Base-by-base conservation (phyloP, 2,329 filamentous ascomycete genomes). In the Apiospora koreana region DNA sequence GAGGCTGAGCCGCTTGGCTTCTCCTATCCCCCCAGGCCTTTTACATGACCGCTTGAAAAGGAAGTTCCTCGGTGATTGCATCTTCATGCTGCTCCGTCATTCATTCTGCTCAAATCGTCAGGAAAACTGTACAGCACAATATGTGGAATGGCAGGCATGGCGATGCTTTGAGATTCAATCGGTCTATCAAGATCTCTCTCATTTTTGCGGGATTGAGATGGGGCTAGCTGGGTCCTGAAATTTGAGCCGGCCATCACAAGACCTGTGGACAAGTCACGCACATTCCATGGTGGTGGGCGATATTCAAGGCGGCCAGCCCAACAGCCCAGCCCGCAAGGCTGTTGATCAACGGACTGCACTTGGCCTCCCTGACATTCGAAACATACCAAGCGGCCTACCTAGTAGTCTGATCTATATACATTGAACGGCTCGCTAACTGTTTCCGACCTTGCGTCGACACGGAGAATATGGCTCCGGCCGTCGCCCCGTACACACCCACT, bases 1-100 rank as follows among this genome's bases (percentile, higher is more conserved):
- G 54, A 62, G 54, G 54, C 54, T 62, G 54, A 62, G 54, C 54
- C 54, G 54, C 31, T n/a, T n/a, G n/a, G n/a, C n/a, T n/a, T n/a
- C n/a, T 62, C 50, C 50, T 16, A 58, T 58, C 50, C 50, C 35
- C 28, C 38, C 21, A n/a, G 3, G 9, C 14, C 41, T 43, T 43
- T 5, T 16, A 18, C 41, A n/a, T 4, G 54, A n/a, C 28, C 54
- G 28, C 54, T 31, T 38, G 16, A 38, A 35, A 62, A 62, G 54
- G 18, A 62, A 62, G 54, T 62, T 38, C 54, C 31, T 62, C 54
- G 54, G 54, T 62, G 28, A 62, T 62, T 62, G 54, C 54, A 58
- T 38, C 54, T 35, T 62, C 21, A 62, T 62, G 54, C 31, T 38
- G 31, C 18, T 5, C 8, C 12, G 35, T n/a, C 18, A 9, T 12